Percentiles rank a stretch among this genome's conserved stretches.
Evolutionary conservation across 2,329 filamentous ascomycete species (phyloP).

Genomic region (Diaporthe sp.): DNA sequence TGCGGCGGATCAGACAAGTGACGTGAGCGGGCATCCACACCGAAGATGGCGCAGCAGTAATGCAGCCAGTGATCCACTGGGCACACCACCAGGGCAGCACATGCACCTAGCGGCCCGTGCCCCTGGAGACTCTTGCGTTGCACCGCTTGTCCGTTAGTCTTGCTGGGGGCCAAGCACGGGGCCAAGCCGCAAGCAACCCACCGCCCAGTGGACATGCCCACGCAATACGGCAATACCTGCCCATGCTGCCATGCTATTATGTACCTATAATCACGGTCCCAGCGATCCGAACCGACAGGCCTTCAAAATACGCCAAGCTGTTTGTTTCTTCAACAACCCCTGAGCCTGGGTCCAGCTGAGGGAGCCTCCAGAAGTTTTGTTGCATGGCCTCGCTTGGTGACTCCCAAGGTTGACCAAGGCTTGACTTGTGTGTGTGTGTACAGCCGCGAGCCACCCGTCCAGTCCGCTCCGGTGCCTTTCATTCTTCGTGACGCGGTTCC

Average conservation of each 20-base stretch:
- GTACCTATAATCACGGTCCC: constrained; percentile 25
- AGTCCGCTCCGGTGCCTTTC: background rate
- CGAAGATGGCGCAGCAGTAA: constrained; percentile 16
- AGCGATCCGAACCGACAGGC: constrained; percentile 21
- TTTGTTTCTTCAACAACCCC: constrained; percentile 33
- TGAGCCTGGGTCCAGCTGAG: constrained; percentile 19
- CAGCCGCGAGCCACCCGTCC: background rate
- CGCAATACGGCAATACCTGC: constrained; percentile 20
- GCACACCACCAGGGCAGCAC: constrained; percentile 9
- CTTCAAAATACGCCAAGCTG: constrained; percentile 31
- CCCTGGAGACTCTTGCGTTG: constrained; percentile 22
- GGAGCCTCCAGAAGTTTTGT: background rate
- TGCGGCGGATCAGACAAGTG: constrained; percentile 1
- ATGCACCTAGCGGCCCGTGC: constrained; percentile 19
- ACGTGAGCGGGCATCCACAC: constrained; percentile 27
- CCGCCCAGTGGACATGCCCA: constrained; percentile 7
- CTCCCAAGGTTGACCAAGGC: constrained; percentile 12
- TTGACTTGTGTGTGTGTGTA: background rate
- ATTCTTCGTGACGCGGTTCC: constrained; percentile 14
- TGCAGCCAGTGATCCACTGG: constrained; percentile 8
- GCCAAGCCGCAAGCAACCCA: constrained; percentile 32
- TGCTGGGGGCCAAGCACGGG: constrained; percentile 24
- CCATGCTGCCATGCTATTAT: constrained; percentile 15
- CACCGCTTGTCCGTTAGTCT: constrained; percentile 22
- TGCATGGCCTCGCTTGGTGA: constrained; percentile 17